These are phyloP conservation scores for Purshia tridentata DNA, from an alignment of 306 rosid genomes.

Conservation along the genomic window DNA sequence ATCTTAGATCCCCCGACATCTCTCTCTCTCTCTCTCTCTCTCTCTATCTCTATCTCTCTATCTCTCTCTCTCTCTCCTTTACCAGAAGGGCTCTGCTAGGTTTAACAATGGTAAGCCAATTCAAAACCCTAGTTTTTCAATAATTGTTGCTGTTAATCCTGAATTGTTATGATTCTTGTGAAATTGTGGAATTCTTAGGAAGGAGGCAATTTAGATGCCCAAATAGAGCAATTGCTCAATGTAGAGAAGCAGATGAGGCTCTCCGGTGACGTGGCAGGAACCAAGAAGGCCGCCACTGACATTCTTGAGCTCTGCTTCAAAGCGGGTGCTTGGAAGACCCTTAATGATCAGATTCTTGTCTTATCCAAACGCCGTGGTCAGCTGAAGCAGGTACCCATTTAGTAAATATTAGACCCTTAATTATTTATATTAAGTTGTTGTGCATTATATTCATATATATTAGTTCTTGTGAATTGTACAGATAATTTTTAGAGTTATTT, in stretches of 20 bases:
- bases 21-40: background rate
- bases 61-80: background rate
- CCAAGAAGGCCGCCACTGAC: conserved; percentile 80
- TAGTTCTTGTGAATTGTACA: background rate
- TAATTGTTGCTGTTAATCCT: background rate
- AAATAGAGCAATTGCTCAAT: conserved; percentile 71
- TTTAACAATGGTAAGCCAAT: conserved; percentile 9
- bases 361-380: conserved; percentile 94
- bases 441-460: background rate
- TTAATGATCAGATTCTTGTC: conserved; percentile 82
- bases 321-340: conserved; percentile 81
- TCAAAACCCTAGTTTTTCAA: background rate
- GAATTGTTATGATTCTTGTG: background rate
- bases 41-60: too few relatives aligned
- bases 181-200: conserved; percentile 44
- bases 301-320: conserved; percentile 79
- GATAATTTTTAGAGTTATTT: background rate
- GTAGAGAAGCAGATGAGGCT: conserved; percentile 90
- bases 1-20: too few relatives aligned
- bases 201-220: conserved; percentile 54
- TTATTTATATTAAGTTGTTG: too few relatives aligned
- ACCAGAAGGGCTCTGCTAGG: background rate
- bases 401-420: background rate
- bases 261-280: conserved; percentile 68
- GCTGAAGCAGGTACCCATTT: conserved; percentile 73